Conservation (phyloP, 2,329 filamentous ascomycete genomes). For the Balansia obtecta region DNA sequence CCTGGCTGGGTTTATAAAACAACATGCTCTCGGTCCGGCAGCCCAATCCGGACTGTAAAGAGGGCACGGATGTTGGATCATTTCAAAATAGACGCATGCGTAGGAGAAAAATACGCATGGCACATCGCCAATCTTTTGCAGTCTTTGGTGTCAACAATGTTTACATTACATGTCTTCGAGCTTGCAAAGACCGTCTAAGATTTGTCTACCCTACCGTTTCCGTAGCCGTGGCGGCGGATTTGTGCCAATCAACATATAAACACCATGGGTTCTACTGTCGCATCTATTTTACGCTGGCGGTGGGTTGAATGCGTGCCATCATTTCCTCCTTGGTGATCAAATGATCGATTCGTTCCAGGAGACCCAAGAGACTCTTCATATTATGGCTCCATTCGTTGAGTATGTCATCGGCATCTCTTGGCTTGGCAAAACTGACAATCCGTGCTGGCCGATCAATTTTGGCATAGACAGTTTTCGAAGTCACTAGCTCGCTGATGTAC, state of each 20-base stretch:
- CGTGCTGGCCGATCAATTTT: conserved; percentile 92
- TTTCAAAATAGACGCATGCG: too few relatives aligned
- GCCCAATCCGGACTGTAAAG: conserved; percentile 16
- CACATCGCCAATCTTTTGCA: neutral
- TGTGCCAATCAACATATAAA: neutral
- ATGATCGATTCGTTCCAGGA: conserved; percentile 87
- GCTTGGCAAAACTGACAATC: conserved; percentile 89
- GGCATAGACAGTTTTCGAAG: conserved; percentile 93
- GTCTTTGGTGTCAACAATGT: conserved; percentile 7
- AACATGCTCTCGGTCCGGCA: conserved; percentile 19
- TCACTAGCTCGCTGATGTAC: conserved; percentile 95
- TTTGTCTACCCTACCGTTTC: conserved; percentile 15
- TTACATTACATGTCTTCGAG: conserved; percentile 17
- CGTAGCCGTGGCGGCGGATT: neutral
- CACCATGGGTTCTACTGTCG: neutral
- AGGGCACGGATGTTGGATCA: too few relatives aligned
- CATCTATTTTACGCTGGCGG: conserved; percentile 30
- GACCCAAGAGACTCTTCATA: conserved; percentile 83
- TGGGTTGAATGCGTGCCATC: conserved; percentile 92
- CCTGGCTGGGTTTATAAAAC: conserved; percentile 56
- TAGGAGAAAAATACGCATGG: too few relatives aligned
- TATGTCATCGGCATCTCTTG: conserved; percentile 86
- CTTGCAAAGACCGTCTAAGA: conserved; percentile 19
- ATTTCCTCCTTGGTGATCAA: conserved; percentile 99
- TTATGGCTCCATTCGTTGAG: conserved; percentile 98